phyloP scores from a whole-genome alignment of 2,329 filamentous ascomycete genomes.

The Neonectria coccinea region DNA sequence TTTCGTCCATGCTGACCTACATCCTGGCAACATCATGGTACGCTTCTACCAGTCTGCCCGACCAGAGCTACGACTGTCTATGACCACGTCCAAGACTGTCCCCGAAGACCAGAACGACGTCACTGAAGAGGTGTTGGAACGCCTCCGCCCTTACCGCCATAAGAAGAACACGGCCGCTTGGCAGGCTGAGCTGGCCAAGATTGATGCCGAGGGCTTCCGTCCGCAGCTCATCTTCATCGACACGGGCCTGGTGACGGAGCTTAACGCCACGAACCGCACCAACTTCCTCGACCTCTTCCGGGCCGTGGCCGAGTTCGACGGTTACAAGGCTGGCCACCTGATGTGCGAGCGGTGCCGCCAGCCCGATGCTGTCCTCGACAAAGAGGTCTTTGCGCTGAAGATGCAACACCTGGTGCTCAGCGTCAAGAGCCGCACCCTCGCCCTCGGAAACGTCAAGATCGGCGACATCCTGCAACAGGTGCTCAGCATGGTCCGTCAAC shows the following conservation, averaged over 20 bases:
- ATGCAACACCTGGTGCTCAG: slow-evolving; percentile 96
- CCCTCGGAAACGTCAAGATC: slow-evolving; percentile 93
- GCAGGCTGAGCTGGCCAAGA: slow-evolving; percentile 77
- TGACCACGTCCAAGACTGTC: slow-evolving; percentile 48
- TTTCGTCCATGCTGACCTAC: slow-evolving; percentile 95
- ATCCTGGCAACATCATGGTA: slow-evolving; percentile 99
- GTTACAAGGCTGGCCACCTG: slow-evolving; percentile 91
- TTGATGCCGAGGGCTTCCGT: slow-evolving; percentile 89
- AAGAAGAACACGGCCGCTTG: slow-evolving; percentile 75
- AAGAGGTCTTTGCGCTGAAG: slow-evolving; percentile 91
- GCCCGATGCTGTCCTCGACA: slow-evolving; percentile 87
- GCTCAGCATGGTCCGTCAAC: slow-evolving; percentile 87
- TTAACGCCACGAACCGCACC: slow-evolving; percentile 84
- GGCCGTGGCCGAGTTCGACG: slow-evolving; percentile 95
- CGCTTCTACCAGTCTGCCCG: slow-evolving; percentile 91
- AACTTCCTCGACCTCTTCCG: slow-evolving; percentile 98
- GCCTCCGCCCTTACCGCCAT: slow-evolving; percentile 78
- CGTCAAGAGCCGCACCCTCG: slow-evolving; percentile 91
- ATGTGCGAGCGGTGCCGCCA: slow-evolving; percentile 97
- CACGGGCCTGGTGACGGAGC: slow-evolving; percentile 92
- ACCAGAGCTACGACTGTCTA: slow-evolving; percentile 66
- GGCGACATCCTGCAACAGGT: slow-evolving; percentile 95
- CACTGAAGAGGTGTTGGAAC: slow-evolving; percentile 86
- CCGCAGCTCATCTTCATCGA: slow-evolving; percentile 98
- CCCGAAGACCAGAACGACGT: slow-evolving; percentile 74